Conservation (phyloP, 73 alveolate species). For the Paramecium octaurelia region DNA sequence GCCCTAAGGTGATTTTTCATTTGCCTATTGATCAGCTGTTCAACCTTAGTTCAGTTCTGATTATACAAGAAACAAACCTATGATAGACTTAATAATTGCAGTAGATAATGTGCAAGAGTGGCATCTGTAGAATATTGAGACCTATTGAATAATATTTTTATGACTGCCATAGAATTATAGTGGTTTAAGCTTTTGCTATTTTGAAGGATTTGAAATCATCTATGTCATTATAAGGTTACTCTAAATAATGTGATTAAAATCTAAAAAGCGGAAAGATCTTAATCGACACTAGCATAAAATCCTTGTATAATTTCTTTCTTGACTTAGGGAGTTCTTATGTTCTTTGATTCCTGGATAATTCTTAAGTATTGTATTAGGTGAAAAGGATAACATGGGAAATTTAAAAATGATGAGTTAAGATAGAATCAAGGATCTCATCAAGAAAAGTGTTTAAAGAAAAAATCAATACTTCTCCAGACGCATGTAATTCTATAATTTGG, state of each 20-base stretch:
- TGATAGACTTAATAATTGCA: constrained; percentile 51
- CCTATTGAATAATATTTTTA: not conserved
- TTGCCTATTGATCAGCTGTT: constrained; percentile 61
- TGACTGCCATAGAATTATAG: not conserved
- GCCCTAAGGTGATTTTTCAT: not conserved
- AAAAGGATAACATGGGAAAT: not conserved
- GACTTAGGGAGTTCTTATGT: not conserved
- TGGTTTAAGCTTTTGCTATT: not conserved
- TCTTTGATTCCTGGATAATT: not conserved
- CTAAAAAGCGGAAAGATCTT: not conserved
- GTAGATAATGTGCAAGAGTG: constrained; percentile 47
- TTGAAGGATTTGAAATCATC: constrained; percentile 6
- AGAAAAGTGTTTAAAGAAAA: not conserved
- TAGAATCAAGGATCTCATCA: not conserved
- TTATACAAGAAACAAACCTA: constrained; percentile 26
- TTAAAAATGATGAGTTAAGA: not conserved
- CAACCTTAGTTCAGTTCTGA: constrained; percentile 30
- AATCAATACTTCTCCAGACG: not conserved
- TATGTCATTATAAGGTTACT: not conserved
- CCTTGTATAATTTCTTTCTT: not conserved
- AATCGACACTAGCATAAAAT: not conserved
- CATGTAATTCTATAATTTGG: not conserved
- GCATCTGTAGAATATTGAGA: constrained; percentile 11
- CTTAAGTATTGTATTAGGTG: not conserved
- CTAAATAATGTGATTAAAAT: not conserved